Base-by-base conservation (phyloP, 1,284 basidiomycete species). In the Rhodotorula sp. region DNA sequence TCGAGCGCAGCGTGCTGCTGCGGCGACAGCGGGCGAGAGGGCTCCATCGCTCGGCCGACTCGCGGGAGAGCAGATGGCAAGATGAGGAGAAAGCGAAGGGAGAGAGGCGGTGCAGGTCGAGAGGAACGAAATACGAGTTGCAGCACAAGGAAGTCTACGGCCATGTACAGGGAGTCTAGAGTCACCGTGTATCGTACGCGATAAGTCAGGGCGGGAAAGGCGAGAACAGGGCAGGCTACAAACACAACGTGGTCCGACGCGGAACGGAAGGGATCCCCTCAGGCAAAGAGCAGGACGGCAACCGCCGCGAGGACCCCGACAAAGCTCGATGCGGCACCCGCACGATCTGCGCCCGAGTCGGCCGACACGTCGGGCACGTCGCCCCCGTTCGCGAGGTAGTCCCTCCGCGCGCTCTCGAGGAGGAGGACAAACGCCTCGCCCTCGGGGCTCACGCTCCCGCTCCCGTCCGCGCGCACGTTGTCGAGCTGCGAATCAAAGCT, bases 351-450 rank as follows among this genome's bases (percentile, higher is more conserved):
- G 21, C 23, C 49, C 49, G 21, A 17, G 7, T 50, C 49, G 19
- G 10, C 19, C 19, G 49, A 34, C 34, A 34, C 49, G 9, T 9
- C 9, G 9, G 49, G 49, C 49, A 48, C 56, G 34, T 49, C 19
- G 19, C 53, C 50, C 9, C 66, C 65, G 21, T 4, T 48, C 49
- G 41, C 46, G 7, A 65, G 21, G 52, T 42, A 74, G 49, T 75
- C 74, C 58, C 71, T 64, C 67, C 67, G 89, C 25, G 89, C 88
- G 0, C 88, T 85, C 78, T 91, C 86, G 80, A 91, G 85, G 75
- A 88, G 82, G 4, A 92, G 78, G 1, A 89, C 85, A 76, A 92
- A 92, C 42, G 87, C 89, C 80, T 92, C 85, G 0, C 83, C 85
- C 79, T 88, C 87, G 60, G 87, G 85, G 70, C 88, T 89, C 9